Conservation (phyloP, 108 stramenopile species). For the Pseudonitzschia delicatissima region DNA sequence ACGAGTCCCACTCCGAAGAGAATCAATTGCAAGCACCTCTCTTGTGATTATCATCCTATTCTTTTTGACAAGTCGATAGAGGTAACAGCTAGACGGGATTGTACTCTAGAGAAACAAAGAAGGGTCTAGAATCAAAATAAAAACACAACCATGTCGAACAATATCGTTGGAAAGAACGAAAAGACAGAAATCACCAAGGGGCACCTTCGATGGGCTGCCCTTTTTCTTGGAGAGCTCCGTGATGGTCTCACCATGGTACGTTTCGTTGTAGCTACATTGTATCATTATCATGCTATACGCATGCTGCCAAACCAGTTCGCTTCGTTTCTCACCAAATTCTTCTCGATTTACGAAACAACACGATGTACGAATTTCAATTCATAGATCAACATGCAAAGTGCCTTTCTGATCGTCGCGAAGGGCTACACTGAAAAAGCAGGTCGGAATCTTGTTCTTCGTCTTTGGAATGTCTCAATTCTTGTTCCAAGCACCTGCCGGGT, state of each 20-base stretch:
- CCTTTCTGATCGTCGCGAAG: constrained; percentile 81
- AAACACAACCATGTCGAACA: constrained; percentile 8
- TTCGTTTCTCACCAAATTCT: not conserved
- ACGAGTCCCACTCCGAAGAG: no score
- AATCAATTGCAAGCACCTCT: no score
- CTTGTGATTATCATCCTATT: no score
- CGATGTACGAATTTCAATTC: not conserved
- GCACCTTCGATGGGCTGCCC: constrained; percentile 59
- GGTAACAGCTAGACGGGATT: no score
- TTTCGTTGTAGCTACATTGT: not conserved
- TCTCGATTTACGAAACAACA: not conserved
- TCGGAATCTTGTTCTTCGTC: constrained; percentile 84
- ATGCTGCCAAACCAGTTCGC: not conserved
- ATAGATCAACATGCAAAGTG: constrained; percentile 89
- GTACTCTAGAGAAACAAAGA: no score
- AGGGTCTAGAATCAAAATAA: no score
- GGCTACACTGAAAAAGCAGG: constrained; percentile 79
- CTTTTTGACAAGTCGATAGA: no score
- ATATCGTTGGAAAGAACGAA: constrained; percentile 16
- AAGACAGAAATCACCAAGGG: constrained; percentile 29
- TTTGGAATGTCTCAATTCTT: constrained; percentile 89
- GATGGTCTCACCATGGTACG: constrained; percentile 85
- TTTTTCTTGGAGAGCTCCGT: constrained; percentile 87
- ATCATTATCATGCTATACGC: not conserved
- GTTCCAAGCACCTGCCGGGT: constrained; percentile 87